Percentiles rank a stretch among this genome's conserved stretches.
Evolutionary conservation across 345 rosid species (phyloP).

Genomic region (Hypericum androsaemum): DNA sequence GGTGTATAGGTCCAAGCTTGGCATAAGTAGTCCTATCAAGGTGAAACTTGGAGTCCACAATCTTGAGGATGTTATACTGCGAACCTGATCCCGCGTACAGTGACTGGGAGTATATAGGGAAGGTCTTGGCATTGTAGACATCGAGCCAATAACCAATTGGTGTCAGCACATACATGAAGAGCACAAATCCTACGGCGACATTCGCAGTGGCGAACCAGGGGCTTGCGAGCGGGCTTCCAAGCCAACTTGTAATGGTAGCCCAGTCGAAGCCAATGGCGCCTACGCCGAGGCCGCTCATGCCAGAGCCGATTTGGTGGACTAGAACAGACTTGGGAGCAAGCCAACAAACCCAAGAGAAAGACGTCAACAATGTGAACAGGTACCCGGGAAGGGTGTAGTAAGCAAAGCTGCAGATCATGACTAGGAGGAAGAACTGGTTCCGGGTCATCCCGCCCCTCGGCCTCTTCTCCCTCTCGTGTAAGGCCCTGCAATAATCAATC

Average conservation of each 20-base stretch:
- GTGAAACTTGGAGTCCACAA: slow-evolving; percentile 43
- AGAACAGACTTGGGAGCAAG: slow-evolving; percentile 48
- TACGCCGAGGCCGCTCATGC: slow-evolving; percentile 58
- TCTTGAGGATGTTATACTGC: slow-evolving; percentile 41
- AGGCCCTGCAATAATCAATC: background rate
- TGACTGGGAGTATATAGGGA: slow-evolving; percentile 42
- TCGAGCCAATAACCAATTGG: slow-evolving; percentile 60
- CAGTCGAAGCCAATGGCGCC: slow-evolving; percentile 72
- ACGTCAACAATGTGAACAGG: slow-evolving; percentile 36
- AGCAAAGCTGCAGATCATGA: slow-evolving; percentile 46
- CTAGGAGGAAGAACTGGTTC: slow-evolving; percentile 54
- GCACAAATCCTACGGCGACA: slow-evolving; percentile 43
- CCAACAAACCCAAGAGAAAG: slow-evolving; percentile 85
- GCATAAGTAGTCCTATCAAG: slow-evolving; percentile 44
- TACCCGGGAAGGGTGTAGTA: slow-evolving; percentile 62
- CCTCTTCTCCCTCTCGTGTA: slow-evolving; percentile 1
- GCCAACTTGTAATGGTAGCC: slow-evolving; percentile 58
- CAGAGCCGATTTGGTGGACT: slow-evolving; percentile 70
- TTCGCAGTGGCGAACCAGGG: slow-evolving; percentile 76
- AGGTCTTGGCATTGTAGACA: slow-evolving; percentile 57
- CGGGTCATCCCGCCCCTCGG: background rate
- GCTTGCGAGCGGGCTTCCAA: slow-evolving; percentile 76
- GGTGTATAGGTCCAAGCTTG: slow-evolving; percentile 37
- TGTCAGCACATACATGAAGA: slow-evolving; percentile 48
- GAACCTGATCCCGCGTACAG: slow-evolving; percentile 47